A percentile compares a stretch with the other conserved stretches of the same genome.
phyloP scores from a whole-genome alignment of 495 filamentous ascomycete genomes.

The Niebla homalea region DNA sequence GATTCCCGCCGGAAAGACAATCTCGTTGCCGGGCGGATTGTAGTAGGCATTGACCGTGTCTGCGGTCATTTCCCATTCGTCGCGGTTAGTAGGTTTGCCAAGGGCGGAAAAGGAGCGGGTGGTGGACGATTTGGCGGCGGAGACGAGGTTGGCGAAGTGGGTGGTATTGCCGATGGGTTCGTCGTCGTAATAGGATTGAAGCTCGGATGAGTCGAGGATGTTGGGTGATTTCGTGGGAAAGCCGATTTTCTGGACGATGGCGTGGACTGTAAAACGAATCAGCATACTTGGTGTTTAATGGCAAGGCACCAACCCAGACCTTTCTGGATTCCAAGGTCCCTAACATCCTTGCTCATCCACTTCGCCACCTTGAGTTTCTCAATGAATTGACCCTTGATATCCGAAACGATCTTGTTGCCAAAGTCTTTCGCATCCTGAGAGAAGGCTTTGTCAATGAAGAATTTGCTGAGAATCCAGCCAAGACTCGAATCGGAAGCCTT shows the following conservation, averaged over 20 bases:
- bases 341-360: conserved; percentile 60
- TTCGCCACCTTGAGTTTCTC: conserved; percentile 42
- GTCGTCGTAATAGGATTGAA: conserved; percentile 44
- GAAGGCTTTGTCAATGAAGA: conserved; percentile 54
- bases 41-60: conserved; percentile 54
- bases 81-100: conserved; percentile 46
- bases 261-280: conserved; percentile 31
- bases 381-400: conserved; percentile 53
- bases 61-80: conserved; percentile 50
- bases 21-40: conserved; percentile 49
- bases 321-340: conserved; percentile 49
- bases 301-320: background rate
- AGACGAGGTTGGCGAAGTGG: conserved; percentile 49
- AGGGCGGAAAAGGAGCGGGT: conserved; percentile 41
- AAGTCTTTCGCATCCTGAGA: conserved; percentile 48
- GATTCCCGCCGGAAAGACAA: conserved; percentile 60
- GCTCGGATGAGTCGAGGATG: conserved; percentile 42
- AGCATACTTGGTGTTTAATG: background rate
- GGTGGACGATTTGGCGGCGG: conserved; percentile 33
- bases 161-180: conserved; percentile 37
- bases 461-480: conserved; percentile 46
- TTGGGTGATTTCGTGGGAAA: conserved; percentile 56
- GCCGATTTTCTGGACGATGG: conserved; percentile 62
- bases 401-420: conserved; percentile 55
- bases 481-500: conserved; percentile 41